These are phyloP conservation scores for Colletotrichum chrysophilum DNA, from an alignment of 2,329 filamentous ascomycete species.

Conservation along the genomic window DNA sequence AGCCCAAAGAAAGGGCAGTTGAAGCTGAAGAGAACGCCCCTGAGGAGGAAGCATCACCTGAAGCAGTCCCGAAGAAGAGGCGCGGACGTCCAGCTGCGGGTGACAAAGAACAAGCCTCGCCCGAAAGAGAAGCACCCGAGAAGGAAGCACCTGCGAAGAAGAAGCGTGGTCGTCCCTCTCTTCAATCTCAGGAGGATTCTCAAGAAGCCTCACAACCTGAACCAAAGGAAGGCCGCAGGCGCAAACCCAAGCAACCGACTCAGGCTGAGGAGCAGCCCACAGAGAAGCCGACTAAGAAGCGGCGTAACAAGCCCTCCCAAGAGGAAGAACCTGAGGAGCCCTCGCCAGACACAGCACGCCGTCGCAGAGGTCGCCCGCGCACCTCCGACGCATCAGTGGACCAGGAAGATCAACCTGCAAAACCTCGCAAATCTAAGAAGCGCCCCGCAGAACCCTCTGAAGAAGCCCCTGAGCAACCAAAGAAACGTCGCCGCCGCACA, in stretches of 20 bases:
- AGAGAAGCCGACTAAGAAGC: conserved; percentile 3
- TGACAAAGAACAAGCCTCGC: conserved; percentile 15
- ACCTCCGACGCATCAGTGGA: conserved; percentile 10
- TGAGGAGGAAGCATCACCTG: conserved; percentile 8
- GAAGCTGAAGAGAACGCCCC: neutral
- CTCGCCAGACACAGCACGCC: conserved; percentile 12
- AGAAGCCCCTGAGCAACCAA: neutral
- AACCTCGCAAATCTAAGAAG: conserved; percentile 8
- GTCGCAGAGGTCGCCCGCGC: conserved; percentile 21
- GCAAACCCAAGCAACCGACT: neutral
- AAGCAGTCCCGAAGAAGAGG: conserved; percentile 18
- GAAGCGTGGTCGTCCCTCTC: neutral
- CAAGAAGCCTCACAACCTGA: neutral
- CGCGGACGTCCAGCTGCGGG: conserved; percentile 21
- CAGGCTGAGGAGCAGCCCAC: neutral
- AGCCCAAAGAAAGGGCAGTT: neutral
- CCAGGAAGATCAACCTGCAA: conserved; percentile 20
- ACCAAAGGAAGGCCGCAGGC: neutral
- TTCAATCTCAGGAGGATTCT: conserved; percentile 14
- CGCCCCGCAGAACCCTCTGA: neutral
- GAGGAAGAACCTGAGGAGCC: neutral
- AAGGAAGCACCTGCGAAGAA: neutral
- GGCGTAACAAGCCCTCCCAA: neutral
- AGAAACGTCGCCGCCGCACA: conserved; percentile 6
- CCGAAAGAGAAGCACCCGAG: neutral